Evolutionary conservation across 2,329 filamentous ascomycete genomes (phyloP).

Genomic region (Drechslera avenae): DNA sequence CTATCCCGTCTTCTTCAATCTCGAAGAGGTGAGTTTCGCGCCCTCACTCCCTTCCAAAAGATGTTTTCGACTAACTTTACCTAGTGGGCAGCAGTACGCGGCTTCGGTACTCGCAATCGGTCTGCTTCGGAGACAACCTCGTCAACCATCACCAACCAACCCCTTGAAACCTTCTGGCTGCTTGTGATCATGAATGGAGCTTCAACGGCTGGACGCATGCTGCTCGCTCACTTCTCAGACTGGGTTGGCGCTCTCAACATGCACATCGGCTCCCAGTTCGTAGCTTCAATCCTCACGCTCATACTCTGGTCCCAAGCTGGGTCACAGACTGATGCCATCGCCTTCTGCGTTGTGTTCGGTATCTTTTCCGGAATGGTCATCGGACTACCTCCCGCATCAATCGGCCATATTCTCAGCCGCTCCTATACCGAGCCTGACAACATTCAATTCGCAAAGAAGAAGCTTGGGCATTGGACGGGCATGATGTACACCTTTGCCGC

Average conservation of each 20-base stretch:
- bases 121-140: conserved; percentile 12
- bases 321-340: conserved; percentile 49
- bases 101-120: conserved; percentile 49
- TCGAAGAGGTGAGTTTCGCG: conserved; percentile 52
- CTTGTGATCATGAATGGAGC: conserved; percentile 57
- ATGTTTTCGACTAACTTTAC: conserved; percentile 18
- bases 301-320: conserved; percentile 52
- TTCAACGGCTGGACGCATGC: conserved; percentile 54
- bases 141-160: conserved; percentile 27
- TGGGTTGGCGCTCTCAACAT: conserved; percentile 53
- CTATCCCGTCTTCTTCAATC: conserved; percentile 59
- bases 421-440: conserved; percentile 40
- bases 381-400: conserved; percentile 56
- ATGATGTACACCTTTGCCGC: conserved; percentile 59
- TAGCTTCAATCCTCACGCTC: conserved; percentile 51
- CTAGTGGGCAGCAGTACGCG: conserved; percentile 53
- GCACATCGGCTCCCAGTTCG: conserved; percentile 50
- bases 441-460: conserved; percentile 38
- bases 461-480: conserved; percentile 58
- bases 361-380: conserved; percentile 57
- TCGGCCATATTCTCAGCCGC: conserved; percentile 53
- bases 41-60: neutral
- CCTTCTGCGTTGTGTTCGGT: conserved; percentile 57
- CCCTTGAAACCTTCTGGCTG: conserved; percentile 56
- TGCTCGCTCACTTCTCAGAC: conserved; percentile 54